Percentiles rank a stretch among this genome's conserved stretches.
Conservation (phyloP, 352 stramenopile genomes). For the Phytophthora pisi region DNA sequence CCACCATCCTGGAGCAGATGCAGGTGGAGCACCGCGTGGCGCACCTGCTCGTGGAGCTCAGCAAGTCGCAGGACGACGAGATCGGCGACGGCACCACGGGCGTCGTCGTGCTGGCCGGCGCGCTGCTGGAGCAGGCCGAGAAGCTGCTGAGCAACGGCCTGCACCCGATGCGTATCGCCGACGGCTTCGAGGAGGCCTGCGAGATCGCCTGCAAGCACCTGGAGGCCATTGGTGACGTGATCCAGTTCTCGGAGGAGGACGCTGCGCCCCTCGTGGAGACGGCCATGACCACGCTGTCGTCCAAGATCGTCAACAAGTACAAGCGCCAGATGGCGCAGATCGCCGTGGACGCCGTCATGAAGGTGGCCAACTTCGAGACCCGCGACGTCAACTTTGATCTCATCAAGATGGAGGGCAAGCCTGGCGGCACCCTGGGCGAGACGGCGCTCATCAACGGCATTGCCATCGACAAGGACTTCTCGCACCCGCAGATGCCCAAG, state of each 20-base stretch:
- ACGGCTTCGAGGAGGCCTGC: conserved; percentile 98
- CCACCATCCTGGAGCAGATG: conserved; percentile 99
- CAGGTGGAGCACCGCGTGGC: conserved; percentile 99
- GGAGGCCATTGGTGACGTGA: conserved; percentile 94
- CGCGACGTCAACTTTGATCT: conserved; percentile 99
- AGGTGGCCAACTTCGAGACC: conserved; percentile 98
- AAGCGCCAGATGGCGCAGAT: conserved; percentile 99
- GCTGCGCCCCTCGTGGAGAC: conserved; percentile 95
- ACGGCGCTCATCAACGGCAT: conserved; percentile 99
- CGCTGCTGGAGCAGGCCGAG: conserved; percentile 97
- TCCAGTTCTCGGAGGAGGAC: conserved; percentile 97
- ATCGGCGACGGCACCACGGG: conserved; percentile 99
- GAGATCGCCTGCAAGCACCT: conserved; percentile 96
- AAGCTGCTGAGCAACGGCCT: conserved; percentile 97
- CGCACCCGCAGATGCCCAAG: conserved; percentile 99
- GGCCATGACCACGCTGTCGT: conserved; percentile 98
- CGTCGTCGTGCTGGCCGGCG: conserved; percentile 98
- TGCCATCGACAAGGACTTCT: conserved; percentile 99
- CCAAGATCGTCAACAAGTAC: conserved; percentile 99
- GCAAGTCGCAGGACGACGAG: conserved; percentile 99
- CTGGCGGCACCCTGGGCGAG: conserved; percentile 96
- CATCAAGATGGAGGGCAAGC: conserved; percentile 99
- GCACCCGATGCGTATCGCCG: conserved; percentile 98
- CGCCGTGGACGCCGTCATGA: conserved; percentile 97
- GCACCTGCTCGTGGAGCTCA: conserved; percentile 98